These are phyloP conservation scores for Talaromyces sp. DNA, from an alignment of 2,329 filamentous ascomycete genomes.

Conservation along the genomic window DNA sequence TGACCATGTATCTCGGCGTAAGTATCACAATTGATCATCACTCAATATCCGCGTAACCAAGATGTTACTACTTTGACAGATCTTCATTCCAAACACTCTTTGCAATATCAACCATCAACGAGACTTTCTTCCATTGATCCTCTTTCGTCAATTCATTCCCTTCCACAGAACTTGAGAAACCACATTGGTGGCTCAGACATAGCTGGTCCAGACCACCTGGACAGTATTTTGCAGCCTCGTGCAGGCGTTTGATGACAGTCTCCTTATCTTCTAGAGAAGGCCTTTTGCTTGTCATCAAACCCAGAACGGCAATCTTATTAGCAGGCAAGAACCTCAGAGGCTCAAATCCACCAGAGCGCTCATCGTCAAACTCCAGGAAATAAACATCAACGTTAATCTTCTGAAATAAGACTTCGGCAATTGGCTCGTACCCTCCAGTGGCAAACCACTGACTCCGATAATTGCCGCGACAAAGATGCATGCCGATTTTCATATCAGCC, in stretches of 20 bases:
- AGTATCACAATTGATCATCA: neutral
- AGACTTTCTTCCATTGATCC: neutral
- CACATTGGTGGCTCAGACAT: conserved; percentile 64
- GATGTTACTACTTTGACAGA: neutral
- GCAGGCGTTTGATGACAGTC: conserved; percentile 57
- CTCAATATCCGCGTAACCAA: neutral
- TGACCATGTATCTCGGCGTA: neutral
- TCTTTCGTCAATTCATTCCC: neutral
- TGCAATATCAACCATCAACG: neutral
- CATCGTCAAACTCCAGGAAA: conserved; percentile 63
- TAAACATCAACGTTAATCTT: conserved; percentile 59
- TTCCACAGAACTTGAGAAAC: conserved; percentile 56
- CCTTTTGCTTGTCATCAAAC: conserved; percentile 58
- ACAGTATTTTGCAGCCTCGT: conserved; percentile 57
- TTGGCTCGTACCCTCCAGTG: conserved; percentile 60
- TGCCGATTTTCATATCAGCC: conserved; percentile 65
- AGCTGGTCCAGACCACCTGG: conserved; percentile 58
- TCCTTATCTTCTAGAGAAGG: conserved; percentile 56
- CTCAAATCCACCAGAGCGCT: conserved; percentile 59
- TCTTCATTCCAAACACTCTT: neutral
- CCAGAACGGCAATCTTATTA: conserved; percentile 57
- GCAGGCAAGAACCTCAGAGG: conserved; percentile 56
- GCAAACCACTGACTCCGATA: conserved; percentile 56
- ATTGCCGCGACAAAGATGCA: conserved; percentile 65
- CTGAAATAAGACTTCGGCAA: conserved; percentile 59